A percentile compares a stretch with the other conserved stretches of the same genome.
Conservation (phyloP, 176 grass and related monocot species). For the Avena atlantica region DNA sequence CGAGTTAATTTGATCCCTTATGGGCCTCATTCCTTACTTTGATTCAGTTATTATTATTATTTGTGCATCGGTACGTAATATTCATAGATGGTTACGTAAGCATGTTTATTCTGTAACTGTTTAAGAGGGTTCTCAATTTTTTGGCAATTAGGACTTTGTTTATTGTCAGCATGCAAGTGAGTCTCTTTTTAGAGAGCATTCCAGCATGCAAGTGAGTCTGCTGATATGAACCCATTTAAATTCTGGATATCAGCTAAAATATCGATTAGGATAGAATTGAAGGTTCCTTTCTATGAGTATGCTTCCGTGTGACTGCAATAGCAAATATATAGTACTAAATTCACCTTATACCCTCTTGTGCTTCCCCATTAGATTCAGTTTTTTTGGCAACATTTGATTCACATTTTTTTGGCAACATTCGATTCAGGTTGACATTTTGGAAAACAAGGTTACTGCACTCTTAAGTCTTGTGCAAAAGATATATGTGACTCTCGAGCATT, state of each 20-base stretch:
- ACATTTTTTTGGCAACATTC: background rate
- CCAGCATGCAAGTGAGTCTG: constrained; percentile 15
- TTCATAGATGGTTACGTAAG: background rate
- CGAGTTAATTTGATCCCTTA: constrained; percentile 28
- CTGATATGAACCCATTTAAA: constrained; percentile 16
- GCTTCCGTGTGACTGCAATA: constrained; percentile 22
- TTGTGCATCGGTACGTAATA: constrained; percentile 10
- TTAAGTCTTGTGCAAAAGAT: constrained; percentile 88
- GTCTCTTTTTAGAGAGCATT: background rate
- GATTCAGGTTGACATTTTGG: constrained; percentile 77
- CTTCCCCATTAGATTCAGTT: constrained; percentile 53
- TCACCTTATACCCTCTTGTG: background rate
- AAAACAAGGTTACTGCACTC: constrained; percentile 80
- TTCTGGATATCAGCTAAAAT: constrained; percentile 8
- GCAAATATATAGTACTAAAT: constrained; percentile 8
- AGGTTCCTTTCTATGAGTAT: background rate
- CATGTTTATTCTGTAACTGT: background rate
- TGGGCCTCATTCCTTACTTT: background rate
- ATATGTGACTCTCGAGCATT: constrained; percentile 81
- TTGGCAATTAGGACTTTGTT: background rate
- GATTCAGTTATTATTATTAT: background rate
- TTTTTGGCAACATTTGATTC: background rate
- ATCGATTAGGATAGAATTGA: no score
- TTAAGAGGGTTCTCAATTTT: background rate
- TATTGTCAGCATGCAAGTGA: constrained; percentile 26